Base-by-base conservation (phyloP, 2,329 filamentous ascomycete genomes). In the Orbilia blumenaviensis region DNA sequence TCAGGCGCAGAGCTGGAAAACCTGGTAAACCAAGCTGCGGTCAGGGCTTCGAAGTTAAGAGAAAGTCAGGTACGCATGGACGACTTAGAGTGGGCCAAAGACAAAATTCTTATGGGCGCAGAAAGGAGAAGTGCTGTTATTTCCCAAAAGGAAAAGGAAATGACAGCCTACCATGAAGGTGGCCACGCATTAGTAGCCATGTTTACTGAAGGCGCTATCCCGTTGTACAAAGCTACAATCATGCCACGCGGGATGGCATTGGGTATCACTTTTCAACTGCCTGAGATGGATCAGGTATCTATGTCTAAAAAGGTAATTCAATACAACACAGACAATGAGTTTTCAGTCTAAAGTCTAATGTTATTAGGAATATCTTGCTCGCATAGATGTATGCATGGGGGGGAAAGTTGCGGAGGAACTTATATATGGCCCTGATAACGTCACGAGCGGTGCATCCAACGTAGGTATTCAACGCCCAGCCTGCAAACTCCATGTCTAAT, bases 1-100 rank as follows among this genome's bases (percentile, higher is more conserved):
- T 98, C 94, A 56, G 95, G 95, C 79, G 95, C 95, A 18, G 95
- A 99, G 80, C 87, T 99, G 10, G 95, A 98, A 84, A 99, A 97
- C 82, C 89, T 99, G 80, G 91, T 97, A 81, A 99, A 99, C 83
- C 92, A 97, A 82, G 95, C 95, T 32, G 95, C 95, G 21, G 91
- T 99, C 46, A 92, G 91, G 81, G 95, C 95, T n/a, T 96, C 93
- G 81, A 93, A 95, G 82, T 88, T 92, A 79, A 95, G 94, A 84
- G 88, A 91, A 41, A 86, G 86, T 73, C 87, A 90, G 50, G 92
- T 99, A 63, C 87, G 88, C 10, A 91, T 93, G 83, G 84, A 87
- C 34, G 93, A 98, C 81, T 90, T 98, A 78, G 94, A 97, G 80
- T 99, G 94, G 94, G 95, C 95, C 69, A 98, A 96, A 84, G 95